These are phyloP conservation scores for Sphagnum contortum DNA, from an alignment of 225 moss, liverwort and hornwort genomes.

Conservation along the genomic window DNA sequence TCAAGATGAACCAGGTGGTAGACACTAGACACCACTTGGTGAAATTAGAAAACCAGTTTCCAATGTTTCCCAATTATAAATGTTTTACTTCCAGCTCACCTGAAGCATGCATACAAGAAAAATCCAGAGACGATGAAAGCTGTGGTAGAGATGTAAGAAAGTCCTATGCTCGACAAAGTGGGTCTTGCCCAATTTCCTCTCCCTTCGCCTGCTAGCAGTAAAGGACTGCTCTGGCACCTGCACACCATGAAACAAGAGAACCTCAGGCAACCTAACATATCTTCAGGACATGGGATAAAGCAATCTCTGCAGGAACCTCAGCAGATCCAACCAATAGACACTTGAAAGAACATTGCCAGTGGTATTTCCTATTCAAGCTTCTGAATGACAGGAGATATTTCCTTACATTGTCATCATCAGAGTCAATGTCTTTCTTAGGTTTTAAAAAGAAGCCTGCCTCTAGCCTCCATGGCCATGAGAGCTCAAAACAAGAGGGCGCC, in stretches of 20 bases:
- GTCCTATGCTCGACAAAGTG: slow-evolving; percentile 96
- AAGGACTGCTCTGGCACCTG: no score
- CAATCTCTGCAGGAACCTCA: no score
- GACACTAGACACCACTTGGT: not conserved
- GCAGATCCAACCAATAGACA: no score
- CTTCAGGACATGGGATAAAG: no score
- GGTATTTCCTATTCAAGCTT: no score
- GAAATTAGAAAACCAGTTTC: slow-evolving; percentile 1
- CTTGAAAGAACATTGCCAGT: no score
- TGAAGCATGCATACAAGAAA: slow-evolving; percentile 93
- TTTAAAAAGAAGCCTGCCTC: slow-evolving; percentile 74
- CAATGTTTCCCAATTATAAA: no score
- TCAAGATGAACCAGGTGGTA: no score
- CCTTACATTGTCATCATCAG: slow-evolving; percentile 38
- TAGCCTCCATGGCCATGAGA: slow-evolving; percentile 84
- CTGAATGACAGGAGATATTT: no score
- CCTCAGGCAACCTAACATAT: no score
- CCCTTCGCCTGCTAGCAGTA: slow-evolving; percentile 21
- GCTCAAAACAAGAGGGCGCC: slow-evolving; percentile 75
- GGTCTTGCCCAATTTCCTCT: slow-evolving; percentile 79
- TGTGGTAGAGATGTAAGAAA: slow-evolving; percentile 81
- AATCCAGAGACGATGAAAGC: slow-evolving; percentile 95
- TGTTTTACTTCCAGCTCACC: slow-evolving; percentile 23
- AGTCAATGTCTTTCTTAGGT: slow-evolving; percentile 45
- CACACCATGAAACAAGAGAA: no score